Evolutionary conservation across 2,329 filamentous ascomycete genomes (phyloP), one percentile per base, ranked within the genome.

Genomic region (Fusarium nelsonii): DNA sequence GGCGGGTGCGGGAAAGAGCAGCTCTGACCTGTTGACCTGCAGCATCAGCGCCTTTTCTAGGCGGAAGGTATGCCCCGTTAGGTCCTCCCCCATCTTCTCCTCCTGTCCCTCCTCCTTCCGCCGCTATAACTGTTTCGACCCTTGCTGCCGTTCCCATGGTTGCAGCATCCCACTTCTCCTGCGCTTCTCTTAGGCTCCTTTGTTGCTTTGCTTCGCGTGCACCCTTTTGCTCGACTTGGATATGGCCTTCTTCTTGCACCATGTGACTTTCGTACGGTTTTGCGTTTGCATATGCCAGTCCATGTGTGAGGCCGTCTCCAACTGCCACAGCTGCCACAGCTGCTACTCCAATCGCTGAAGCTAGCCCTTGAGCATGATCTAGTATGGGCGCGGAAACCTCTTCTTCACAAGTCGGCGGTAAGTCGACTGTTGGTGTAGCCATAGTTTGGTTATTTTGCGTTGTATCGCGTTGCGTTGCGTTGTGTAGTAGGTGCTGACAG

Each of bases 351-450:
- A 74, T 73, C 28, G 67, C 73, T 34, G 72, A 72, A 16, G 73
- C 74, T 28, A 76, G 54, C 15, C 66, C 72, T 48, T 72, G 73
- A 37, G 72, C 69, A 50, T 70, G 70, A 23, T 74, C 69, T 23
- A 76, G 65, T 49, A 75, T 70, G 44, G 65, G 67, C 37, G 64
- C 62, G 18, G 65, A 43, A 39, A 65, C 58, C 34, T 75, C 73
- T 41, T 75, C 73, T 43, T 75, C 74, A 32, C 72, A 65, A 30
- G 67, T 63, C 37, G 73, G 67, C 28, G 68, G 68, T 36, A 74
- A 41, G 53, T 73, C 74, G 55, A 75, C 63, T 54, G 73, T 72
- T 23, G 73, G 63, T 46, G 73, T 71, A 41, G 72, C 73, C 74
- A 75, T 63, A 18, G 11, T 56, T 44, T 30, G n/a, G 36, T 26